These are phyloP conservation scores for Podila minutissima DNA, from an alignment of 192 early-diverging fungal species.

Conservation along the genomic window DNA sequence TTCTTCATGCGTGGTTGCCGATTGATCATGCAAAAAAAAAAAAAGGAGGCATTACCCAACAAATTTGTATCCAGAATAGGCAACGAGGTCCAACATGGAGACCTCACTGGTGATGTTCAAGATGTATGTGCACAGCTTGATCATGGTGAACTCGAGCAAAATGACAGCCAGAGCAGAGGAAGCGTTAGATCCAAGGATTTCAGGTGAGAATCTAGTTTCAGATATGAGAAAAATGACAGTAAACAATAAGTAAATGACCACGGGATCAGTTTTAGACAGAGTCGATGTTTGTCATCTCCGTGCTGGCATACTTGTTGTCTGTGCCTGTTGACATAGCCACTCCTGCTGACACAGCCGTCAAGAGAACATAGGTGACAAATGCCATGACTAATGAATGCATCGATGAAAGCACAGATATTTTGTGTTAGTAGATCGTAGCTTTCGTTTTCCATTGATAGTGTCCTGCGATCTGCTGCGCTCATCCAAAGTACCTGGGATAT, in stretches of 20 bases:
- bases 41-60: conserved; percentile 61
- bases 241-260: not conserved
- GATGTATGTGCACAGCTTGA: conserved; percentile 89
- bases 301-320: conserved; percentile 53
- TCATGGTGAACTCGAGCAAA: conserved; percentile 82
- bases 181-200: conserved; percentile 84
- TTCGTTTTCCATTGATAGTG: too few relatives aligned
- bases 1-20: not conserved
- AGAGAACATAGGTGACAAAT: conserved; percentile 90
- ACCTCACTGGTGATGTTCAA: conserved; percentile 86
- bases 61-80: conserved; percentile 97
- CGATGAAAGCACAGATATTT: too few relatives aligned
- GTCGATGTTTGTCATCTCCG: not conserved
- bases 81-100: conserved; percentile 85
- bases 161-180: conserved; percentile 85
- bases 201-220: conserved; percentile 80
- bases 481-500: conserved; percentile 73
- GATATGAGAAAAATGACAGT: not conserved
- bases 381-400: conserved; percentile 72
- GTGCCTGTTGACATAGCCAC: conserved; percentile 74
- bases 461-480: too few relatives aligned
- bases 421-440: too few relatives aligned
- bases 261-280: not conserved
- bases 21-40: conserved; percentile 15
- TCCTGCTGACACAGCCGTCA: conserved; percentile 76